Evolutionary conservation across 306 rosid species (phyloP).

Genomic region (Sphenostylis stenocarpa): DNA sequence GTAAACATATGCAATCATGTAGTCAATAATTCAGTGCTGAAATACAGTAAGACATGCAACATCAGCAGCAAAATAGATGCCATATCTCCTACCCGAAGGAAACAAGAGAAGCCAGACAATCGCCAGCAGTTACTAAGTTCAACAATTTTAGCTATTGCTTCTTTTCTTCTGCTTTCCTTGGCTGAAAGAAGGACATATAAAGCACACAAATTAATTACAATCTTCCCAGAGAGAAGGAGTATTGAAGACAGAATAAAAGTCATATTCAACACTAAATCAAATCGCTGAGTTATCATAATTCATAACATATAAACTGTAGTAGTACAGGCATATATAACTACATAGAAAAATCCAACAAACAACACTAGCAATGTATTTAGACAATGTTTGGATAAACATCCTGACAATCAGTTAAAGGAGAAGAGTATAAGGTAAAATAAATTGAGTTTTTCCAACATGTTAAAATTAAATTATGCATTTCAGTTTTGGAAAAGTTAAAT

Average conservation of each 20-base stretch:
- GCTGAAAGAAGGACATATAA: constrained; percentile 55
- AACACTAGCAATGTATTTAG: not conserved
- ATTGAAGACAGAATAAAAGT: not conserved
- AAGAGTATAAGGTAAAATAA: no score
- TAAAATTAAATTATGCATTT: not conserved
- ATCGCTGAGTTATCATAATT: not conserved
- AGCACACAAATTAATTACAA: not conserved
- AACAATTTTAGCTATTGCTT: constrained; percentile 48
- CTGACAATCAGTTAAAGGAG: not conserved
- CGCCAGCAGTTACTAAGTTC: not conserved
- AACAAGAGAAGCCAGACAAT: constrained; percentile 18
- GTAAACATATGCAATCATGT: not conserved
- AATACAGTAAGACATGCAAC: constrained; percentile 22
- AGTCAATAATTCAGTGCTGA: constrained; percentile 16
- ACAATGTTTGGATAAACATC: not conserved
- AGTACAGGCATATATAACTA: not conserved
- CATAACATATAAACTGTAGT: not conserved
- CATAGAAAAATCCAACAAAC: not conserved
- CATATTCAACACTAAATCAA: constrained; percentile 5
- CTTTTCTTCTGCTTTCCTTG: constrained; percentile 92
- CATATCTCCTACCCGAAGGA: constrained; percentile 22
- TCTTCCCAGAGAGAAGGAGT: not conserved
- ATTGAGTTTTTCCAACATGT: no score
- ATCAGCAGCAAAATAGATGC: not conserved
- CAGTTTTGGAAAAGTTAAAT: not conserved